These are phyloP conservation scores for Pseudogymnoascus sp. DNA, from an alignment of 2,329 filamentous ascomycete genomes.

Conservation along the genomic window DNA sequence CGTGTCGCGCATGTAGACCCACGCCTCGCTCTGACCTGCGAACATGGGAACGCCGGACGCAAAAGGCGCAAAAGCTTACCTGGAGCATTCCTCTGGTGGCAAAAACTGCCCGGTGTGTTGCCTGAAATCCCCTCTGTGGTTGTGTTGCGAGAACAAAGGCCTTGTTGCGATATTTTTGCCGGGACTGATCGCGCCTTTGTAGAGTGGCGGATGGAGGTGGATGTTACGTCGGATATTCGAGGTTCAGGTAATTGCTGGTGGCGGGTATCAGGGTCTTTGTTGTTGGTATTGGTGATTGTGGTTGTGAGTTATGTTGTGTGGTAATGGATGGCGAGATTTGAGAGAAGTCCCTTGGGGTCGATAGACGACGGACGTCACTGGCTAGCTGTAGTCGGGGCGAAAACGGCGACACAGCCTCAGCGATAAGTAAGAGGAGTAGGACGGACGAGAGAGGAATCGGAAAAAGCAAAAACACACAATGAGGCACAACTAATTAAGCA, in stretches of 20 bases:
- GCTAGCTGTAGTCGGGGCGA: background rate
- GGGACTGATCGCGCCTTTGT: background rate
- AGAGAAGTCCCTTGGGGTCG: background rate
- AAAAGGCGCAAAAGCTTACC: conserved; percentile 25
- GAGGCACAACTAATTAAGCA: background rate
- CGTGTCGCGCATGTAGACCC: background rate
- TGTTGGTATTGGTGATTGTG: background rate
- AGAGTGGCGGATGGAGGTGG: background rate
- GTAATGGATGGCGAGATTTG: background rate
- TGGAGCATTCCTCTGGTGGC: conserved; percentile 27
- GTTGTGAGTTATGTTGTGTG: background rate
- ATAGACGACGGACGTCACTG: background rate
- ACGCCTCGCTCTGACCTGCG: background rate
- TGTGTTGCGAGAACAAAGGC: background rate
- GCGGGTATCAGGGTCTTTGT: background rate
- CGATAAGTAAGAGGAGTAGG: background rate
- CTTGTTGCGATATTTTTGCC: background rate
- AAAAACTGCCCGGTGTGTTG: background rate
- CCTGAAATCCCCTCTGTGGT: background rate
- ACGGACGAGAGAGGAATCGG: background rate
- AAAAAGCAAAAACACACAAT: background rate
- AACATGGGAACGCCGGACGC: background rate
- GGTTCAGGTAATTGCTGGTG: background rate
- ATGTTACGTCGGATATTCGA: background rate
- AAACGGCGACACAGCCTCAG: background rate